phyloP scores from a whole-genome alignment of 2,329 filamentous ascomycete species.

The Pyrenochaeta sp. region DNA sequence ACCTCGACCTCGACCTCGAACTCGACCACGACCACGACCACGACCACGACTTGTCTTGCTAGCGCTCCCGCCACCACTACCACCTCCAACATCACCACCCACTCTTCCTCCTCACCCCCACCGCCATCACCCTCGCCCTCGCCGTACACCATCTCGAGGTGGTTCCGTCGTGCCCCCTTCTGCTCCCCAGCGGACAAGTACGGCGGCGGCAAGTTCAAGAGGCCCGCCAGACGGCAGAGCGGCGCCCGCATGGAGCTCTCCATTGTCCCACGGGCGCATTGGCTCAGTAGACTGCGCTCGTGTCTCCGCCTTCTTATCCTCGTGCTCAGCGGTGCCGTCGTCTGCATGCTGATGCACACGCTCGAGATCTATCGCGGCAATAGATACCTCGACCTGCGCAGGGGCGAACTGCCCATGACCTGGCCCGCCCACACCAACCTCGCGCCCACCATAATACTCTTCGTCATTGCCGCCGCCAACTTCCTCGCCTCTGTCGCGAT shows the following conservation, averaged over 20 bases:
- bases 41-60: slow-evolving; percentile 20
- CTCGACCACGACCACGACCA: slow-evolving; percentile 12
- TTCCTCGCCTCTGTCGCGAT: slow-evolving; percentile 47
- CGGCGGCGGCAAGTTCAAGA: slow-evolving; percentile 21
- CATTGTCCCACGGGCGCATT: slow-evolving; percentile 40
- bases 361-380: slow-evolving; percentile 47
- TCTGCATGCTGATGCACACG: slow-evolving; percentile 47
- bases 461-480: slow-evolving; percentile 43
- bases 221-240: slow-evolving; percentile 25
- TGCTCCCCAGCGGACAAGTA: slow-evolving; percentile 29
- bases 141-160: slow-evolving; percentile 26
- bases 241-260: slow-evolving; percentile 40
- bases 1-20: slow-evolving; percentile 12
- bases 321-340: slow-evolving; percentile 47
- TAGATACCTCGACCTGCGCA: slow-evolving; percentile 46
- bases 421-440: slow-evolving; percentile 50
- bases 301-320: slow-evolving; percentile 48
- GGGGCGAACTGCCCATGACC: slow-evolving; percentile 48
- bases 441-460: slow-evolving; percentile 46
- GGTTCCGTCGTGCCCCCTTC: slow-evolving; percentile 24
- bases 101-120: slow-evolving; percentile 20
- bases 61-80: slow-evolving; percentile 12
- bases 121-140: slow-evolving; percentile 25
- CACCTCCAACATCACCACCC: not conserved
- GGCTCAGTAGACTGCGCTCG: slow-evolving; percentile 47